Base-by-base conservation (phyloP, 2,329 filamentous ascomycete genomes). In the Venturia oleaginea region DNA sequence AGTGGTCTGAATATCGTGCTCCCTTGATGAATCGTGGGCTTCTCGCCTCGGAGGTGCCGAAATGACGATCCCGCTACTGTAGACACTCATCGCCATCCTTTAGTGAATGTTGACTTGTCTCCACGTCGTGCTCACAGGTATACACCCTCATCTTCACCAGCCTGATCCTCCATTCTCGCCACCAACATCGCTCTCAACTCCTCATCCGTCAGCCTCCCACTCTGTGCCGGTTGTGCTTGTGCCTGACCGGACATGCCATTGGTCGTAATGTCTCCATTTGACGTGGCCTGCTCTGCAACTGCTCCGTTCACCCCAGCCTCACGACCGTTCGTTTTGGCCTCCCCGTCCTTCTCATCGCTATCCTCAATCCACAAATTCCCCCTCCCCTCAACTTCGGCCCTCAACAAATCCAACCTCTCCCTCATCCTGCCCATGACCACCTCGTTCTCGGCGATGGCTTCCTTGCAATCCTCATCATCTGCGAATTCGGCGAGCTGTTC, bases 381-480 rank as follows among this genome's bases (percentile, higher is more conserved):
- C 67, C 51, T 70, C 65, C 65, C 64, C 70, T 55, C 57, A 38
- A 91, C 84, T 76, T 92, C 89, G 51, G 72, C 76, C 68, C 81
- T 83, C 67, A 91, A 78, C 61, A 91, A 73, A 64, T 77, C 78
- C 67, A 91, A 82, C 72, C 88, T 80, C 76, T 86, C 83, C 67
- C 82, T 78, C 83, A 91, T 89, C 69, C 87, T 82, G 67, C 75
- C 79, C 65, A 92, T 87, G 65, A 92, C 88, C 24, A 72, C 74
- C 69, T 86, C 81, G 75, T 92, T 92, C 76, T 92, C 89, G 65
- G 77, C 74, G 72, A 92, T 89, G 65, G 89, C 89, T 65, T 91
- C 88, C 68, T 84, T 77, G 78, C 89, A 92, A 73, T 90, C 88
- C 67, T 80, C 79, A 71, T 92, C 89, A 59, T 85, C 81, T 64